phyloP scores from a whole-genome alignment of 441 rosid genomes.

The Populus trichocarpa region DNA sequence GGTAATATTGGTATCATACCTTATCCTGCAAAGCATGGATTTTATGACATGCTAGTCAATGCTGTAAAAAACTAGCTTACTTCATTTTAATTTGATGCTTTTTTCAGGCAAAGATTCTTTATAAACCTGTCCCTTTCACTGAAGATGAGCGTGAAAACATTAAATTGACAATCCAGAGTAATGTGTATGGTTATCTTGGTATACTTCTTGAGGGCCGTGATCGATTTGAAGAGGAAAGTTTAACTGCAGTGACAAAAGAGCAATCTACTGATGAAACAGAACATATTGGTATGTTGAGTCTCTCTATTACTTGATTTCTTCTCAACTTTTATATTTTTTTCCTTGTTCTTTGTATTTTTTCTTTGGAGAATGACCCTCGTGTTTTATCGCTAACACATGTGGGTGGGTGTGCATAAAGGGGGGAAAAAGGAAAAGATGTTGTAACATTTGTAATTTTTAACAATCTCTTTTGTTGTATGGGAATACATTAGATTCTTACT shows the following conservation, averaged over 20 bases:
- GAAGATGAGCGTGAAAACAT: conserved; percentile 53
- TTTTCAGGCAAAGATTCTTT: conserved; percentile 85
- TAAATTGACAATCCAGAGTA: conserved; percentile 60
- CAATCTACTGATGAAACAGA: conserved; percentile 31
- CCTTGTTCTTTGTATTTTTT: neutral
- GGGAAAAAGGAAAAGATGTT: neutral
- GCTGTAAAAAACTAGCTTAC: neutral
- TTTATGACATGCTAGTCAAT: neutral
- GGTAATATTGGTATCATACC: neutral
- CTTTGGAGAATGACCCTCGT: neutral
- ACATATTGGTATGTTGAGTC: conserved; percentile 33
- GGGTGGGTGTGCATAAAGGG: neutral
- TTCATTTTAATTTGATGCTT: neutral
- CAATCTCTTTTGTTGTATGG: neutral
- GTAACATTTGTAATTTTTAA: neutral
- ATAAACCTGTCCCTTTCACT: conserved; percentile 71
- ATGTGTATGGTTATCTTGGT: conserved; percentile 84
- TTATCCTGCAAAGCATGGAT: neutral
- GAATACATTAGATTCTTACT: neutral
- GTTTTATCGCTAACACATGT: neutral
- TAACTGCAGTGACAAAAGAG: conserved; percentile 38
- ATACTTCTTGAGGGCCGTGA: conserved; percentile 89
- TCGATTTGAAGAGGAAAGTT: conserved; percentile 77
- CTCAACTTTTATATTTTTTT: neutral
- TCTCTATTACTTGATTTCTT: conserved; percentile 8